phyloP scores from a whole-genome alignment of 176 grass and related monocot species.

The Carex scoparia region DNA sequence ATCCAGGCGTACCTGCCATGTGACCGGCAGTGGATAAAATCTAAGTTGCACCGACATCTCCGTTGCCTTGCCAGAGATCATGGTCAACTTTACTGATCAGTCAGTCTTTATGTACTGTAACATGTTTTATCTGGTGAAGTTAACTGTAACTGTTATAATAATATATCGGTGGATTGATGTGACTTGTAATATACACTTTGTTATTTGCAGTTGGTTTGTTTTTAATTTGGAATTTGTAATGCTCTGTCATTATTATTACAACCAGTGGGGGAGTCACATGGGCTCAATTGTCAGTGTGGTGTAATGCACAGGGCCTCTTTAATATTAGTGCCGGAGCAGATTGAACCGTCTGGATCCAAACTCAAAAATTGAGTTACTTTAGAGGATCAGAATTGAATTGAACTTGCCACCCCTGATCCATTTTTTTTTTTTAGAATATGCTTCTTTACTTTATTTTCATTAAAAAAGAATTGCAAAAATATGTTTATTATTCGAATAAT shows the following conservation, averaged over 20 bases:
- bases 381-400: too few relatives aligned
- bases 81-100: conserved; percentile 13
- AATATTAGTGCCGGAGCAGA: too few relatives aligned
- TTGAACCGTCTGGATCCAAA: too few relatives aligned
- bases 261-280: too few relatives aligned
- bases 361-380: too few relatives aligned
- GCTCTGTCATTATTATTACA: neutral
- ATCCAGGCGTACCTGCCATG: conserved; percentile 69
- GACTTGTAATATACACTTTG: neutral
- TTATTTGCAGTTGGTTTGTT: neutral
- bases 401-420: too few relatives aligned
- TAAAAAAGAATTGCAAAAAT: too few relatives aligned
- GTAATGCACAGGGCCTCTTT: too few relatives aligned
- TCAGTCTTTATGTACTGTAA: neutral
- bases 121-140: conserved; percentile 12
- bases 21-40: conserved; percentile 82
- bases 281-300: too few relatives aligned
- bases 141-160: conserved; percentile 5
- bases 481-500: too few relatives aligned
- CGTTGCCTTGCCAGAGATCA: conserved; percentile 41
- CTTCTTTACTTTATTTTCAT: too few relatives aligned
- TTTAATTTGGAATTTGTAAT: conserved; percentile 4
- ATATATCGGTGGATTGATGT: neutral
- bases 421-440: too few relatives aligned
- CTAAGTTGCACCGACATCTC: conserved; percentile 64